Evolutionary conservation across 83 land plant genomes (phyloP).

Genomic region (Diphasiastrum complanatum): DNA sequence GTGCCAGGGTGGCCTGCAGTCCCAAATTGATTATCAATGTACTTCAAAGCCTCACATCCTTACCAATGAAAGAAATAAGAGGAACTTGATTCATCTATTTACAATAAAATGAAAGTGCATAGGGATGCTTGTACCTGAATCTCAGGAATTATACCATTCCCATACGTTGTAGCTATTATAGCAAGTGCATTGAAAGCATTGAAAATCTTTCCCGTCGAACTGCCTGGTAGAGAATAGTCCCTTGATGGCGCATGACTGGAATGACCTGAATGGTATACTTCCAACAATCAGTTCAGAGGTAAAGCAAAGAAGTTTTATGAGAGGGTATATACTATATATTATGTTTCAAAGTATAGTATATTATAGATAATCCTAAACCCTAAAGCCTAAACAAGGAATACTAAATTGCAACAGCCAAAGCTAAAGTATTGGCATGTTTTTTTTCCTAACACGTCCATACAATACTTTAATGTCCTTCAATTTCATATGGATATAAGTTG

Average conservation of each 20-base stretch:
- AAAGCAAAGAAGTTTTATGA: no score
- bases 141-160: conserved; percentile 77
- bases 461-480: no score
- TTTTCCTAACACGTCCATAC: no score
- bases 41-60: neutral
- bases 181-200: conserved; percentile 65
- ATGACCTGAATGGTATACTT: no score
- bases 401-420: no score
- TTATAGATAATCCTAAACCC: no score
- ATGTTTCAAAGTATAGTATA: no score
- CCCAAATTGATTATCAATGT: neutral
- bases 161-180: conserved; percentile 56
- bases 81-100: neutral
- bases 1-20: conserved; percentile 83
- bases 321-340: no score
- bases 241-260: conserved; percentile 52
- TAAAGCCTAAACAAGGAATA: no score
- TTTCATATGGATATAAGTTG: no score
- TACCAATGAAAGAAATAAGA: neutral
- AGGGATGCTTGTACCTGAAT: conserved; percentile 52
- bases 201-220: conserved; percentile 35
- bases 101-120: neutral
- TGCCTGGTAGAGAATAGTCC: conserved; percentile 54
- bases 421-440: no score
- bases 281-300: no score